Evolutionary conservation across 495 filamentous ascomycete species (phyloP), one percentile per base, ranked within the genome.

Genomic region (Penicillium herquei): DNA sequence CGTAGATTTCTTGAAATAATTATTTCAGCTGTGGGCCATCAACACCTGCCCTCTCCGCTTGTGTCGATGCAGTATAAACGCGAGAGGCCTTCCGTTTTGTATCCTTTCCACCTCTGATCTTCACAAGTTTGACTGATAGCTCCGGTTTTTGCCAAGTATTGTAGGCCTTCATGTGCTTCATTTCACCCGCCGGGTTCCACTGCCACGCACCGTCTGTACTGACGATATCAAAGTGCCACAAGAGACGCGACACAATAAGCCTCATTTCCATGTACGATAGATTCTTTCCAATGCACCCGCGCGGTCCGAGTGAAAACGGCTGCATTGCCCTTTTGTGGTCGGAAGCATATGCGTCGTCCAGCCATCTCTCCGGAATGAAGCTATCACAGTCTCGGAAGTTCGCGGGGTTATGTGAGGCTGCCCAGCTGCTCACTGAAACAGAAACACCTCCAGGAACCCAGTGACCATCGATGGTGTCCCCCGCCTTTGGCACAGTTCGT

Each of bases 231-330:
- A 35, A 35, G 11, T 35, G 6, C 33, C 33, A 35, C 6, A 35
- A 11, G 11, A 35, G 6, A 35, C 33, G 33, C 6, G 33, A 6
- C 6, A 35, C 6, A 35, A 35, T 35, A 6, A 35, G 6, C 6
- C 33, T 6, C 6, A 35, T 35, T 35, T 35, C 33, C 6, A 11
- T 11, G 11, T 35, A 35, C 6, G 33, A 6, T 11, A 35, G 11
- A 11, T 76, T 78, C 56, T 68, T 70, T 13, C 80, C 79, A 11
- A 81, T 65, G 57, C 80, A 83, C 39, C 78, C 77, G 0, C 76
- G 69, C 0, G 75, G 69, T 2, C 80, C 80, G 32, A 72, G 55
- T 0, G 76, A 80, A 52, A 81, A 80, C 5, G 78, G 72, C 40
- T 77, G 68, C 7, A 77, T 55, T 13, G 61, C 71, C 6, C 67